Evolutionary conservation across 345 rosid species (phyloP).

Genomic region (Eutrema heterophyllum): DNA sequence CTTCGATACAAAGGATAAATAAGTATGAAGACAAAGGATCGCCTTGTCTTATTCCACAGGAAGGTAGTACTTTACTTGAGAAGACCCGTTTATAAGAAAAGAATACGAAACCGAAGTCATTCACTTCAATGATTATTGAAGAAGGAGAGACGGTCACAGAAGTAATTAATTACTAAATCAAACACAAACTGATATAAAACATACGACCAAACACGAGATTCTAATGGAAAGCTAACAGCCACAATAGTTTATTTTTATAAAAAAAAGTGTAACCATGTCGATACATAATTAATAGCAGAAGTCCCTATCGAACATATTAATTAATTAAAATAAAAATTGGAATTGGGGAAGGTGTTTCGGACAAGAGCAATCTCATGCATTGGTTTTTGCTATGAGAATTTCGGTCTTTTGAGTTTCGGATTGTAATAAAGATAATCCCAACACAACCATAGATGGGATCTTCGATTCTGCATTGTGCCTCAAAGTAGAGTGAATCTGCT

Average conservation of each 20-base stretch:
- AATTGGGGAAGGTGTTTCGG: neutral
- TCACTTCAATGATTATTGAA: neutral
- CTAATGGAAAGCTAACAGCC: neutral
- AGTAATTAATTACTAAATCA: neutral
- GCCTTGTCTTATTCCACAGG: no score
- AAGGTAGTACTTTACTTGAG: no score
- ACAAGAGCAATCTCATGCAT: constrained; percentile 19
- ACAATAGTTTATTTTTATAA: neutral
- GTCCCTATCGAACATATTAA: neutral
- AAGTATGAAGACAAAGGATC: no score
- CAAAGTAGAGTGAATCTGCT: constrained; percentile 8
- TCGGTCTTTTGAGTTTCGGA: constrained; percentile 1
- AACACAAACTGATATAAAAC: neutral
- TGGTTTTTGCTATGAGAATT: neutral
- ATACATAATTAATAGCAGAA: neutral
- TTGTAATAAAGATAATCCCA: constrained; percentile 5
- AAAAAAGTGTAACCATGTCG: neutral
- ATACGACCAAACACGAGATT: constrained; percentile 9
- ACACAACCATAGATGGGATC: constrained; percentile 17
- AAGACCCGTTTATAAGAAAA: no score
- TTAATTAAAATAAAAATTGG: neutral
- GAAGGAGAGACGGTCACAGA: neutral
- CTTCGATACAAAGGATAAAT: no score
- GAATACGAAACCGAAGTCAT: no score
- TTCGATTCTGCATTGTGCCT: constrained; percentile 17